A percentile compares a stretch with the other conserved stretches of the same genome.
phyloP scores from a whole-genome alignment of 2,329 filamentous ascomycete species.

The Diaporthe citriasiana region DNA sequence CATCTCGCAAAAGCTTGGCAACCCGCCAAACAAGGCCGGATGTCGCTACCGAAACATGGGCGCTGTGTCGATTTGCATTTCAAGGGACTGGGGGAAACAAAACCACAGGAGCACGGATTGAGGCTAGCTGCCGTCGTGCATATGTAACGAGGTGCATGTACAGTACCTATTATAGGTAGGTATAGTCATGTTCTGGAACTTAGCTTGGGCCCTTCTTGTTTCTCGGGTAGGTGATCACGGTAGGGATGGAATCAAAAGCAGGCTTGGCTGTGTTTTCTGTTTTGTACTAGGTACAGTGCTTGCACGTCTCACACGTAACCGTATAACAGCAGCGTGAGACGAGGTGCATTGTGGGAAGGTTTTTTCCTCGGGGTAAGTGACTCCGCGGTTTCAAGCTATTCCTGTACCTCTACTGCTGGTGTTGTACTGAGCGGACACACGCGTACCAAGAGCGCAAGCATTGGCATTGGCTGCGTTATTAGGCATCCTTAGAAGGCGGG shows the following conservation, averaged over 20 bases:
- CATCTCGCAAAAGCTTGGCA: slow-evolving; percentile 23
- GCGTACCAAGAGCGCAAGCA: slow-evolving; percentile 3
- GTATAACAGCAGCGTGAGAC: slow-evolving; percentile 5
- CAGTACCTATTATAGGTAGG: no score
- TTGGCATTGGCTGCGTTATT: slow-evolving; percentile 14
- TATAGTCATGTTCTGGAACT: not conserved
- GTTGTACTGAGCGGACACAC: not conserved
- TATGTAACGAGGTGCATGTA: not conserved
- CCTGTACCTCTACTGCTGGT: slow-evolving; percentile 5
- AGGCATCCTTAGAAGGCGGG: slow-evolving; percentile 17
- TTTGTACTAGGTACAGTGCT: not conserved
- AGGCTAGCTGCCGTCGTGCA: not conserved
- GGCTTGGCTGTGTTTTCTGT: not conserved
- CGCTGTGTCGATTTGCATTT: not conserved
- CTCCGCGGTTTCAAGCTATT: slow-evolving; percentile 25
- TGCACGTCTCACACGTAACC: slow-evolving; percentile 18
- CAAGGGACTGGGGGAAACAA: not conserved
- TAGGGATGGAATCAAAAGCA: slow-evolving; percentile 24
- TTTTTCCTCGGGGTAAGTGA: slow-evolving; percentile 5
- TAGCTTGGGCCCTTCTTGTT: slow-evolving; percentile 8
- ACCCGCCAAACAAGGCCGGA: not conserved
- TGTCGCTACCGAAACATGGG: not conserved
- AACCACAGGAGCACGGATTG: not conserved
- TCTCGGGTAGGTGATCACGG: not conserved
- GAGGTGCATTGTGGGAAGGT: not conserved